These are phyloP conservation scores for Cerioporus squamosus DNA, from an alignment of 1,284 basidiomycete genomes.

Conservation along the genomic window DNA sequence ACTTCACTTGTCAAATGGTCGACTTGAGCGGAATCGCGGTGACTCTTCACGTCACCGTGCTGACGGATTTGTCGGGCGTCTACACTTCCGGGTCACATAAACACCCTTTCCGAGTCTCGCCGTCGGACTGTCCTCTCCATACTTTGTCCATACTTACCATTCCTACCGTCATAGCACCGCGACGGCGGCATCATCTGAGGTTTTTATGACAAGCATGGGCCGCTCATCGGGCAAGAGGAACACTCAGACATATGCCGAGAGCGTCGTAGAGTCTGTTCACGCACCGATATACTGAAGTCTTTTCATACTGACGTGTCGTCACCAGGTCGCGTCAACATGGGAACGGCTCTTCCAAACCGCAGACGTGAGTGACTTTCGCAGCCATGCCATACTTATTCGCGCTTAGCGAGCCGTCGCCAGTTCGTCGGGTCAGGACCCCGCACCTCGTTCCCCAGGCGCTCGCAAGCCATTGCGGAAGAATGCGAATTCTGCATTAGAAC, in stretches of 20 bases:
- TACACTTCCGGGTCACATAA: too few relatives aligned
- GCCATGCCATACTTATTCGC: background rate
- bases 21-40: too few relatives aligned
- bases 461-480: background rate
- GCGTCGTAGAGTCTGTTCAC: slow-evolving; percentile 27
- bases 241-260: slow-evolving; percentile 7
- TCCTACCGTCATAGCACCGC: too few relatives aligned
- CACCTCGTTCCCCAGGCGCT: slow-evolving; percentile 11
- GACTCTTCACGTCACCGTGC: too few relatives aligned
- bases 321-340: slow-evolving; percentile 58
- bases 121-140: too few relatives aligned
- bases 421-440: slow-evolving; percentile 7
- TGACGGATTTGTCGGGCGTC: too few relatives aligned
- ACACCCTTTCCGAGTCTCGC: too few relatives aligned
- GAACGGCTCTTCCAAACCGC: slow-evolving; percentile 60
- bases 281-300: background rate
- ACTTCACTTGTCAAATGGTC: too few relatives aligned
- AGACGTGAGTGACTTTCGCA: slow-evolving; percentile 50
- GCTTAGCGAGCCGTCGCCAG: background rate
- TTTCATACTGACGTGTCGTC: slow-evolving; percentile 11
- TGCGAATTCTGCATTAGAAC: slow-evolving; percentile 8
- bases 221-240: slow-evolving; percentile 10
- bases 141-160: too few relatives aligned
- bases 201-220: background rate
- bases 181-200: too few relatives aligned